A percentile compares a stretch with the other conserved stretches of the same genome.
phyloP scores from a whole-genome alignment of 257 asterid genomes.

The Nicotiana knightiana region DNA sequence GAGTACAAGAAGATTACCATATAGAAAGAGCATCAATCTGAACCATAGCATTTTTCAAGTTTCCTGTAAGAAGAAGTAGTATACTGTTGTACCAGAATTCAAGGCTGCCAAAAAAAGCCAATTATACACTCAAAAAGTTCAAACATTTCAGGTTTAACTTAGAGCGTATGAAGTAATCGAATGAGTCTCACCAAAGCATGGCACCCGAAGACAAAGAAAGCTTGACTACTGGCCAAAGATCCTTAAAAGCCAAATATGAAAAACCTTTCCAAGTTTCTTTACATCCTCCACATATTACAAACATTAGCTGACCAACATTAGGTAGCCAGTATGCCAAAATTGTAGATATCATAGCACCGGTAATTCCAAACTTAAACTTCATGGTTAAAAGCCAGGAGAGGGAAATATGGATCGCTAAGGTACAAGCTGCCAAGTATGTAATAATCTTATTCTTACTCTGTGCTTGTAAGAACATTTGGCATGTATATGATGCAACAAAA shows the following conservation, averaged over 20 bases:
- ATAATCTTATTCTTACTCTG: constrained; percentile 76
- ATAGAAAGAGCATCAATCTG: constrained; percentile 66
- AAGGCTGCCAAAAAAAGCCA: constrained; percentile 29
- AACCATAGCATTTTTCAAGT: constrained; percentile 53
- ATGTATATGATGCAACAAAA: constrained; percentile 42
- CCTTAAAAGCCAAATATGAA: constrained; percentile 47
- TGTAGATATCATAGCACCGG: constrained; percentile 64
- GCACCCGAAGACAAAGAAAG: constrained; percentile 76
- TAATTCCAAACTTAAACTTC: constrained; percentile 40
- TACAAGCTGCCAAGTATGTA: constrained; percentile 48
- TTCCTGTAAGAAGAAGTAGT: constrained; percentile 61
- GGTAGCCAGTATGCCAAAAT: constrained; percentile 72
- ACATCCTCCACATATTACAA: constrained; percentile 54
- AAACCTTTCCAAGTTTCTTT: constrained; percentile 71
- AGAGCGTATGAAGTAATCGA: background rate
- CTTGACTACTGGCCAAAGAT: constrained; percentile 61
- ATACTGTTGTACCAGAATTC: constrained; percentile 73
- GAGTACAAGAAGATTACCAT: constrained; percentile 34
- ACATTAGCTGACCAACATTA: constrained; percentile 49
- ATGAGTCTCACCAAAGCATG: constrained; percentile 53
- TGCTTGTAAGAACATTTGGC: constrained; percentile 78
- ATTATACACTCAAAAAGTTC: background rate
- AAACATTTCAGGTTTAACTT: background rate
- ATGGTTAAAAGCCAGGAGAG: constrained; percentile 62
- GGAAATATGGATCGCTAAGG: constrained; percentile 40